These are phyloP conservation scores for Claviceps digitariae DNA, from an alignment of 2,329 filamentous ascomycete genomes.

Conservation along the genomic window DNA sequence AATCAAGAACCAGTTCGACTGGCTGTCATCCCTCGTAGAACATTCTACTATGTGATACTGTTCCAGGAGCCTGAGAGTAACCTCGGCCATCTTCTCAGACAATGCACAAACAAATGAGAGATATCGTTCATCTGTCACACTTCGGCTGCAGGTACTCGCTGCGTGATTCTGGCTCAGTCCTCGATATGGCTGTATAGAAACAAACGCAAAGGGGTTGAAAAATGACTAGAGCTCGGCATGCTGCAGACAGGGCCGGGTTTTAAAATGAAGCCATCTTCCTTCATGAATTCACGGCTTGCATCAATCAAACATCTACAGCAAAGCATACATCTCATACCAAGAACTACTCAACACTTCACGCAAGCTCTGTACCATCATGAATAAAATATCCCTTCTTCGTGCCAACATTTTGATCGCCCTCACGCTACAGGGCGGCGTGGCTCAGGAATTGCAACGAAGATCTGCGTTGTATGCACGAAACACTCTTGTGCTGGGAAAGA, in stretches of 20 bases:
- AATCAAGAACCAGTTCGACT: neutral
- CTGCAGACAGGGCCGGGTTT: neutral
- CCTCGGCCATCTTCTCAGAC: neutral
- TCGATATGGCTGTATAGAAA: neutral
- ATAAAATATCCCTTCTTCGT: neutral
- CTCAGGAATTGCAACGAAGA: neutral
- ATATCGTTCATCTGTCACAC: neutral
- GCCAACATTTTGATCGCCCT: neutral
- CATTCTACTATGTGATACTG: neutral
- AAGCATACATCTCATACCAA: neutral
- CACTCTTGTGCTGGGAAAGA: conserved; percentile 4
- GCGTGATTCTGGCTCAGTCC: neutral
- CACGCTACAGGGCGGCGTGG: neutral
- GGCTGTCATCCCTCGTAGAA: neutral
- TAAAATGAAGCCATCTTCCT: neutral
- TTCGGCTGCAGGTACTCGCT: neutral
- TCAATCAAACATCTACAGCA: neutral
- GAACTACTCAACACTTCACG: neutral
- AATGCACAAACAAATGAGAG: neutral
- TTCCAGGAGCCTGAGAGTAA: neutral
- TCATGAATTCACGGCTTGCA: neutral
- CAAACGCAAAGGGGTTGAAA: neutral
- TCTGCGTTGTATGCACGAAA: neutral
- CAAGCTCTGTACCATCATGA: neutral
- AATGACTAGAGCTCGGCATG: neutral